Evolutionary conservation across 2,329 filamentous ascomycete genomes (phyloP).

Genomic region (Diaporthe sp.): DNA sequence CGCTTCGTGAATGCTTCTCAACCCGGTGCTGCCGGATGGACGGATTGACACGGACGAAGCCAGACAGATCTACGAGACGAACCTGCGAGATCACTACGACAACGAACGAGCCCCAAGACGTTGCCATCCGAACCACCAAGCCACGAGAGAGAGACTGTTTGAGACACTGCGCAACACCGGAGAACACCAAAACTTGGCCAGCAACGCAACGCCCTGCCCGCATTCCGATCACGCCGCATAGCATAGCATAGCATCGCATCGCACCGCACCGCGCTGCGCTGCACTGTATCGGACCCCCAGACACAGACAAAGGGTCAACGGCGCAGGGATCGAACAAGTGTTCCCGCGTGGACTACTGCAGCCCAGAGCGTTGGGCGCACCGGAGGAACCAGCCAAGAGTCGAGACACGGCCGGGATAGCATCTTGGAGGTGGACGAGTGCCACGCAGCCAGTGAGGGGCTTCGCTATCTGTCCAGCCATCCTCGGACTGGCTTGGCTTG

Average conservation of each 20-base stretch:
- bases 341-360: slow-evolving; percentile 35
- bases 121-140: slow-evolving; percentile 11
- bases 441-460: slow-evolving; percentile 33
- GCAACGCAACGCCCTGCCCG: slow-evolving; percentile 7
- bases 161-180: slow-evolving; percentile 33
- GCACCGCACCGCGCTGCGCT: neutral
- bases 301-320: neutral
- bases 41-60: neutral
- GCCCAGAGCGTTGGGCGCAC: slow-evolving; percentile 11
- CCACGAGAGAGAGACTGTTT: slow-evolving; percentile 13
- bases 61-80: slow-evolving; percentile 11
- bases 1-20: neutral
- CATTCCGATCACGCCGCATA: slow-evolving; percentile 14
- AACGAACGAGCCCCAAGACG: neutral
- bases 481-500: slow-evolving; percentile 35
- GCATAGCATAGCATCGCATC: neutral
- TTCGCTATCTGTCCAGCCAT: slow-evolving; percentile 10
- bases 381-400: slow-evolving; percentile 17
- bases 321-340: slow-evolving; percentile 10
- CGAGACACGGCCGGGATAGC: slow-evolving; percentile 30
- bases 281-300: neutral
- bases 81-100: neutral
- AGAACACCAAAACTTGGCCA: neutral
- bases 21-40: slow-evolving; percentile 31
- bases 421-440: slow-evolving; percentile 28